A percentile compares a stretch with the other conserved stretches of the same genome.
phyloP scores from a whole-genome alignment of 2,329 filamentous ascomycete species.

The Epichloe scottii region DNA sequence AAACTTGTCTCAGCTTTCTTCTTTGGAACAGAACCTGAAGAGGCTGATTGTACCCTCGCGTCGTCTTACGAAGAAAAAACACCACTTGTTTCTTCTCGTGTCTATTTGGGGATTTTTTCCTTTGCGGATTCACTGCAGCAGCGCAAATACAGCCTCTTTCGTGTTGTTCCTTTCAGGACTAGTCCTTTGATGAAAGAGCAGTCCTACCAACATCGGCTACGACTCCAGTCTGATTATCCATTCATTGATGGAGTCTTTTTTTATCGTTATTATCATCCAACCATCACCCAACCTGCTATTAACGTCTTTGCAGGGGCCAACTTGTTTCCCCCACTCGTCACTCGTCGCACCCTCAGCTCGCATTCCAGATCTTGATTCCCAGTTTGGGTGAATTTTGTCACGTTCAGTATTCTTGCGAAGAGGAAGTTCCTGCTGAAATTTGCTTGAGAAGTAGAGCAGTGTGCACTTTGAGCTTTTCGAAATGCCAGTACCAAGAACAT shows the following conservation, averaged over 20 bases:
- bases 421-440: neutral
- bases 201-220: neutral
- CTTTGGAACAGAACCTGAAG: constrained; percentile 15
- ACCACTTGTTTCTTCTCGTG: no score
- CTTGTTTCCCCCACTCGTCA: neutral
- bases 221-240: neutral
- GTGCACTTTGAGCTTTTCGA: neutral
- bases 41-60: constrained; percentile 3
- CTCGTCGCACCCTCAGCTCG: neutral
- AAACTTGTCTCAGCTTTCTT: constrained; percentile 18
- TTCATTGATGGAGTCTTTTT: neutral
- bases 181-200: neutral
- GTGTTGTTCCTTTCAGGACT: neutral
- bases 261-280: neutral
- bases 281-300: neutral
- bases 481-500: constrained; percentile 6
- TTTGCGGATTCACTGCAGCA: constrained; percentile 3
- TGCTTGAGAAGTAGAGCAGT: neutral
- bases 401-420: neutral
- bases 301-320: neutral
- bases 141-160: neutral
- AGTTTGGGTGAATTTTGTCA: no score
- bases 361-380: no score
- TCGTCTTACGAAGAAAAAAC: constrained; percentile 5
- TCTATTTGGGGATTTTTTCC: neutral